Evolutionary conservation across 2,329 filamentous ascomycete species (phyloP).

Genomic region (Claviceps maximensis): DNA sequence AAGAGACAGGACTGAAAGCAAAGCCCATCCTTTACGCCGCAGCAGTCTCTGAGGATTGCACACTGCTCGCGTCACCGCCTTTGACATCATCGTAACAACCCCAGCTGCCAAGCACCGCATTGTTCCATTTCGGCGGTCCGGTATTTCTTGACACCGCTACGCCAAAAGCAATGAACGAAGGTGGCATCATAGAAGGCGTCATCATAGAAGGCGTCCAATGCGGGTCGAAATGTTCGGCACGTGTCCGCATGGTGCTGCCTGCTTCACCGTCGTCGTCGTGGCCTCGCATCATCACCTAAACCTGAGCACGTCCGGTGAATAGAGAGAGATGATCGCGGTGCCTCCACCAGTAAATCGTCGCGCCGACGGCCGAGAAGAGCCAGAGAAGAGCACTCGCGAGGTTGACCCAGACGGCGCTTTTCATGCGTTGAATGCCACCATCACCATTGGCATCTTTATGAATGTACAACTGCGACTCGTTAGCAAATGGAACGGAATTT

Average conservation of each 20-base stretch:
- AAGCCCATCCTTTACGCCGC: not conserved
- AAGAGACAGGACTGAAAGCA: not conserved
- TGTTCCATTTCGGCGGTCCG: not conserved
- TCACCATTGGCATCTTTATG: slow-evolving; percentile 51
- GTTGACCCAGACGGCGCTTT: slow-evolving; percentile 76
- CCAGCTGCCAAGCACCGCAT: not conserved
- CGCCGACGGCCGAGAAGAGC: slow-evolving; percentile 48
- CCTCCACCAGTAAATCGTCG: slow-evolving; percentile 45
- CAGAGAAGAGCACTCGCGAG: slow-evolving; percentile 63
- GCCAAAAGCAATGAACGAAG: slow-evolving; percentile 1
- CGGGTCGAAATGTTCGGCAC: not conserved
- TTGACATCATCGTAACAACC: not conserved
- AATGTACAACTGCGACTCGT: slow-evolving; percentile 49
- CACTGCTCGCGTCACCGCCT: not conserved
- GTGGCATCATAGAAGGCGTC: not conserved
- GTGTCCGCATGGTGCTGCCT: not conserved
- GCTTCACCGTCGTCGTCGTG: not conserved
- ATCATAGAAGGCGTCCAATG: not conserved
- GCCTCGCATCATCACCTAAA: slow-evolving; percentile 21
- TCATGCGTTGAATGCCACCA: slow-evolving; percentile 58
- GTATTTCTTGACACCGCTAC: slow-evolving; percentile 1
- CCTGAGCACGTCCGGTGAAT: slow-evolving; percentile 46
- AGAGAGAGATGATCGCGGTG: slow-evolving; percentile 37
- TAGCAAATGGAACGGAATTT: not conserved
- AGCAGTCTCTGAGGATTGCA: not conserved